These are phyloP conservation scores for Globisporangium middletonii DNA, from an alignment of 352 stramenopile genomes.

Conservation along the genomic window DNA sequence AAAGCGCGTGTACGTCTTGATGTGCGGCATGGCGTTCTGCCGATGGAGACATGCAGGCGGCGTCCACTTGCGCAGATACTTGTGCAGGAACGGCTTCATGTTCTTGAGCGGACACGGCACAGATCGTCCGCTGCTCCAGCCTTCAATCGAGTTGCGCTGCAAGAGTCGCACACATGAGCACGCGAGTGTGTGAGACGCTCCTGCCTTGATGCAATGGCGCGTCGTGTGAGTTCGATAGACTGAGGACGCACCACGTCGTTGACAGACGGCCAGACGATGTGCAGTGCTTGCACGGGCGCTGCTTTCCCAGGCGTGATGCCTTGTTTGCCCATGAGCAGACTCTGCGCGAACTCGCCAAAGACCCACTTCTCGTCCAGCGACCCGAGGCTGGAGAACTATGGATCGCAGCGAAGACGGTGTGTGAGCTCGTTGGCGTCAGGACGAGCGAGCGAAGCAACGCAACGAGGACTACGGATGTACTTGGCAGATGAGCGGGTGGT, in stretches of 20 bases:
- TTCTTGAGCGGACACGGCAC: constrained; percentile 80
- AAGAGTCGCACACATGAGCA: not conserved
- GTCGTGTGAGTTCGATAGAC: not conserved
- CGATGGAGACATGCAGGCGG: constrained; percentile 47
- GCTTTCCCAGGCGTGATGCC: constrained; percentile 16
- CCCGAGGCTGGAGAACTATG: constrained; percentile 76
- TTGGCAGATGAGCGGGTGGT: constrained; percentile 70
- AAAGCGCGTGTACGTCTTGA: constrained; percentile 75
- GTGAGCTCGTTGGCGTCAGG: not conserved
- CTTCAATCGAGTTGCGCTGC: constrained; percentile 72
- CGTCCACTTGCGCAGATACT: constrained; percentile 75
- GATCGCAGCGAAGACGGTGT: not conserved
- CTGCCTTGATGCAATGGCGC: not conserved
- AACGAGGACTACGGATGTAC: constrained; percentile 10
- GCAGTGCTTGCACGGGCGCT: constrained; percentile 46
- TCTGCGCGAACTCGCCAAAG: constrained; percentile 64
- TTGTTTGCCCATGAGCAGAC: constrained; percentile 47
- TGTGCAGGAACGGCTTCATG: constrained; percentile 84
- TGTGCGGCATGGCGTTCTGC: constrained; percentile 79
- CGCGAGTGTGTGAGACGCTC: not conserved
- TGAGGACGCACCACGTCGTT: constrained; percentile 54
- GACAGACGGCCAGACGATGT: constrained; percentile 80
- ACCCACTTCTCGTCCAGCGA: constrained; percentile 83
- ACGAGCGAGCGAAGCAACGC: not conserved
- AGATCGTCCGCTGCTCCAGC: constrained; percentile 65